Percentiles rank a stretch among this genome's conserved stretches.
Conservation (phyloP, 176 grass and related monocot species). For the Ensete glaucum region DNA sequence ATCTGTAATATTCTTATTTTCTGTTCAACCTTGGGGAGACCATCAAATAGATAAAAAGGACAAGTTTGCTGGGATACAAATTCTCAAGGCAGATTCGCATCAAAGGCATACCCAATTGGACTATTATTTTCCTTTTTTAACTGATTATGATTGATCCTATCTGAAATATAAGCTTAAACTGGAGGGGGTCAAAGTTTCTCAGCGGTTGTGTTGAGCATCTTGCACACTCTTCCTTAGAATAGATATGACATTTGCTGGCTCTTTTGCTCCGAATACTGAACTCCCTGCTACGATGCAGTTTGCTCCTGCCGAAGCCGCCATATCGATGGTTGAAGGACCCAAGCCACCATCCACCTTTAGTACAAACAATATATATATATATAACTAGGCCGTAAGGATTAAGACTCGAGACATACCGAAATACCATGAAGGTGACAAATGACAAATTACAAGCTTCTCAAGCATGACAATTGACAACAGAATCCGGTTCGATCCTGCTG, state of each 20-base stretch:
- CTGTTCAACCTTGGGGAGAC: not conserved
- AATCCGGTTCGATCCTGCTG: too few species aligned
- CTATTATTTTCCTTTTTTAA: not conserved
- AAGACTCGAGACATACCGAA: not conserved
- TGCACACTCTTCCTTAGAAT: conserved; percentile 62
- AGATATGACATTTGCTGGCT: conserved; percentile 62
- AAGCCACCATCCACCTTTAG: conserved; percentile 80
- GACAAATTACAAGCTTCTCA: too few species aligned
- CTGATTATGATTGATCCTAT: not conserved
- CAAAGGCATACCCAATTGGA: not conserved
- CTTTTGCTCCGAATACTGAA: conserved; percentile 63
- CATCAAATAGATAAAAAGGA: not conserved
- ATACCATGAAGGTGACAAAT: too few species aligned
- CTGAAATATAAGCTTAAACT: too few species aligned
- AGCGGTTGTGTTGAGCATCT: conserved; percentile 42
- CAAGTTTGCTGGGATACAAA: not conserved
- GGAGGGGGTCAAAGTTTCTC: not conserved
- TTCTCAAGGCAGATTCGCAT: not conserved
- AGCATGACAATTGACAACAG: too few species aligned
- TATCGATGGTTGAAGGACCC: conserved; percentile 77
- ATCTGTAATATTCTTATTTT: too few species aligned
- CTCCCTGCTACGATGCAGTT: conserved; percentile 98
- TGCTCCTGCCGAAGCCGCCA: conserved; percentile 64
- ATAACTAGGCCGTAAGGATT: not conserved
- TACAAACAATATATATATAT: not conserved